Evolutionary conservation across 768 basidiomycete genomes (phyloP).

Genomic region (Boletus sensibilis): DNA sequence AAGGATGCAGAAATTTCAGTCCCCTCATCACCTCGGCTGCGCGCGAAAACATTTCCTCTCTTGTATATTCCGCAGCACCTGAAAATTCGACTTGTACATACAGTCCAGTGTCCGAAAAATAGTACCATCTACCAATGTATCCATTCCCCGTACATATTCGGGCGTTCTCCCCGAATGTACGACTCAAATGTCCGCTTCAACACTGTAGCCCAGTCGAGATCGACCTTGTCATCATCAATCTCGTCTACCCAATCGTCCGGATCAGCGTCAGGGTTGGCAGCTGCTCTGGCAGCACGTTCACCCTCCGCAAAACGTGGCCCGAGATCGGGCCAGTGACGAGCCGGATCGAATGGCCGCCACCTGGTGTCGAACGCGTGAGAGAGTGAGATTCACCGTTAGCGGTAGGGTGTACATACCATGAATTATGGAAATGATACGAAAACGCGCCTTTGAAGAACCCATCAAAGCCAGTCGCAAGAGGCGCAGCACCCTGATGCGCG

Average conservation of each 20-base stretch:
- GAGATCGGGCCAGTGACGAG: conserved; percentile 89
- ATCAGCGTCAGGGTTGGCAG: conserved; percentile 18
- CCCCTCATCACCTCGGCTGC: background rate
- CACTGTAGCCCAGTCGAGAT: conserved; percentile 85
- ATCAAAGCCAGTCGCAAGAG: conserved; percentile 80
- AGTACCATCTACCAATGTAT: conserved; percentile 19
- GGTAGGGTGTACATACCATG: conserved; percentile 52
- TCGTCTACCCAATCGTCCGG: conserved; percentile 30
- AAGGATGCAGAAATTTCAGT: conserved; percentile 17
- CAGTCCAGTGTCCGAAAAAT: background rate
- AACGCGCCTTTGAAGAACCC: conserved; percentile 93
- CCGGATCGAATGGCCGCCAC: conserved; percentile 92
- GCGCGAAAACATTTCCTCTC: conserved; percentile 30
- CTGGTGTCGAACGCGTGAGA: conserved; percentile 38
- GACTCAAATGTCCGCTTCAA: conserved; percentile 94
- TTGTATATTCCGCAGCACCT: conserved; percentile 27
- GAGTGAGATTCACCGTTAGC: background rate
- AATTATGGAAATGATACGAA: conserved; percentile 94
- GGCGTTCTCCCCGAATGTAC: conserved; percentile 80
- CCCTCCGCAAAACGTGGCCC: conserved; percentile 73
- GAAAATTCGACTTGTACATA: background rate
- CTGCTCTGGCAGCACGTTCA: conserved; percentile 61
- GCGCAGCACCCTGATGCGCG: conserved; percentile 64
- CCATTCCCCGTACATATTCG: conserved; percentile 93
- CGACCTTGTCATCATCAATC: conserved; percentile 54